Evolutionary conservation across 2,329 filamentous ascomycete genomes (phyloP), one percentile per base, ranked within the genome.

Genomic region (Colletotrichum liaoningense): DNA sequence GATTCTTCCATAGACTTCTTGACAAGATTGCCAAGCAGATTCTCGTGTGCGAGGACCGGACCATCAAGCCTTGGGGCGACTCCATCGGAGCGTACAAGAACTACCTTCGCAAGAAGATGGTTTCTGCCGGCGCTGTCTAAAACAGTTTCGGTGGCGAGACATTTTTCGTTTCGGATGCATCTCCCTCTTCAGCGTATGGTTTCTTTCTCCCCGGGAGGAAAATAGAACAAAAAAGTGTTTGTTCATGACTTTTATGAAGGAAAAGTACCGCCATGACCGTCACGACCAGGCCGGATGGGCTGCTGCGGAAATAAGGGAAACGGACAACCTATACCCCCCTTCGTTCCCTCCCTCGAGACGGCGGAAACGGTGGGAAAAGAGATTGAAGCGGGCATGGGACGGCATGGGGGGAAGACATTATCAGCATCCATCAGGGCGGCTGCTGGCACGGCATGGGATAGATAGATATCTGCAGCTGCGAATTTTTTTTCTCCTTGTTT

Each of bases 21-120:
- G 97, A 99, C 91, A 98, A 98, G 90, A 98, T 99, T 84, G 97
- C 97, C 79, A 99, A 99, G 90, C 95, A 99, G 85, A 99, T 99
- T 85, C 92, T 99, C 87, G 97, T 99, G 69, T 99, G 97, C 86
- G 97, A 99, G 88, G 95, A 99, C 92, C 95, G 95, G 90, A 95
- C 95, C 16, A 95, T 98, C 79, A 92, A 90, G 79, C 86, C 91
- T 80, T 99, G 97, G 97, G 92, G 96, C 76, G 96, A 96, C 79
- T 87, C 86, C 76, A 99, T 99, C 81, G 93, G 93, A 78, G 92
- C 95, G 74, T 99, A 99, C 94, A 99, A 99, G 94, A 94, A 97
- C 87, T 92, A 98, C 86, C 90, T 99, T 81, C 93, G 96, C 83
- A 98, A 98, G 93, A 98, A 98, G 94, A 99, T 99, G 97, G 87